Base-by-base conservation (phyloP, 768 basidiomycete species). In the Hemileccinum rubropunctum region DNA sequence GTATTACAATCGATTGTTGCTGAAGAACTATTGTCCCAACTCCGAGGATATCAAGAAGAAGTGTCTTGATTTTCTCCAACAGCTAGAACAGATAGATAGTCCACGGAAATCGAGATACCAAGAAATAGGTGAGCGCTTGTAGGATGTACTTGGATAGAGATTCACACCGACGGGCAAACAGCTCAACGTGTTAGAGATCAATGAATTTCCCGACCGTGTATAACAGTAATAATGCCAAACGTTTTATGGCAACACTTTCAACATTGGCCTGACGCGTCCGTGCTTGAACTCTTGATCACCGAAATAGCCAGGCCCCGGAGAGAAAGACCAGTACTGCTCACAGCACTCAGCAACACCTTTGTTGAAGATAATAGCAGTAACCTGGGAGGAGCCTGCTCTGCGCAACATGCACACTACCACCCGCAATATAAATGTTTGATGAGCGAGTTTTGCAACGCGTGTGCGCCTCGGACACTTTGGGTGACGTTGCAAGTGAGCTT, bases 1-100 rank as follows among this genome's bases (percentile, higher is more conserved):
- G 1, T 80, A 89, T 59, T 97, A 97, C 70, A 86, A 86, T 61
- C 75, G 73, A 23, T 67, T 92, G n/a, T 67, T 92, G 23, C 52
- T 88, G n/a, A 69, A 66, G 46, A 74, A 80, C 28, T 72, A 80
- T 54, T 47, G 70, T 3, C 57, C 65, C 10, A 53, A 71, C 20
- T 67, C 72, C n/a, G 66, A 59, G n/a, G 61, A 59, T n/a, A 56
- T 81, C 51, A 67, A 56, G 23, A 60, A 69, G 13, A 77, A 80
- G 14, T 82, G 84, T 61, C 56, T 73, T 1, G 51, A 64, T n/a
- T 69, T 88, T 36, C 74, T 87, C 42, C 53, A 56, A n/a, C 75
- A 78, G 52, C 74, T 95, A 47, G 66, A 76, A 53, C 65, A 63
- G 33, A 67, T 92, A 7, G 95, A 98, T 71, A 77, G 80, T 4